Evolutionary conservation across 2,329 filamentous ascomycete genomes (phyloP).

Genomic region (Fusarium lyarnte): DNA sequence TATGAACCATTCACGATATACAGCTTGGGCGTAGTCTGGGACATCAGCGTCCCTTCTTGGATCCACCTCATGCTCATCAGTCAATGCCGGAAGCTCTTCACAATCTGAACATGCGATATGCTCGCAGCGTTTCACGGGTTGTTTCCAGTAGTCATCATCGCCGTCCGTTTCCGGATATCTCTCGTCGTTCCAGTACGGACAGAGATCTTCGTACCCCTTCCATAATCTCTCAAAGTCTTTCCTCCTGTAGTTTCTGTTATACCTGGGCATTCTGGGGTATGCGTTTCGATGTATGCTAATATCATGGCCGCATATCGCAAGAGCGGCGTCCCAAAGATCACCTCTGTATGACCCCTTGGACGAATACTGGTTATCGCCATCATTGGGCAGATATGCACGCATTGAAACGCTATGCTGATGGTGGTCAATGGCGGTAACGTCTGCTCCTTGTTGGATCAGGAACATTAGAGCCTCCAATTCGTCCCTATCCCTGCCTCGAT

Average conservation of each 20-base stretch:
- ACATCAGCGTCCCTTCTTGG: neutral
- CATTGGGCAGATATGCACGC: constrained; percentile 3
- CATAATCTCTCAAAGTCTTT: constrained; percentile 24
- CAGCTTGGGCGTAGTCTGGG: neutral
- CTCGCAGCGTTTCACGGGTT: neutral
- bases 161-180: constrained; percentile 1
- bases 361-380: constrained; percentile 4
- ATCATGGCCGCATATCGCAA: constrained; percentile 9
- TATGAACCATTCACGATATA: neutral
- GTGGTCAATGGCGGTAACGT: neutral
- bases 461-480: neutral
- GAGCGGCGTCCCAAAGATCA: constrained; percentile 25
- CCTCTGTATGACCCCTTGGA: constrained; percentile 18
- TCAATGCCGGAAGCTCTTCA: neutral
- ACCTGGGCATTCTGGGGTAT: constrained; percentile 6
- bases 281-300: neutral
- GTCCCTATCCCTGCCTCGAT: neutral
- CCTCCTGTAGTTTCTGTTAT: constrained; percentile 7
- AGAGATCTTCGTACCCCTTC: constrained; percentile 1
- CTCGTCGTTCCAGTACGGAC: constrained; percentile 24
- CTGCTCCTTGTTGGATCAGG: neutral
- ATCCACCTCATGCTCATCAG: too few relatives aligned
- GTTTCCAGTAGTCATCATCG: constrained; percentile 2
- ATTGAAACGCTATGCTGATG: neutral
- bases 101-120: constrained; percentile 4